These are phyloP conservation scores for Daucus carota DNA, from an alignment of 129 eudicot genomes.

Conservation along the genomic window DH1_v3.0 NC_030387.2:37837001-37837500, in stretches of 20 bases:
- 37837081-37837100: conserved; percentile 93
- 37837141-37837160: conserved; percentile 90
- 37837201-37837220: conserved; percentile 99
- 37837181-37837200: conserved; percentile 90
- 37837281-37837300: conserved; percentile 97
- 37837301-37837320: conserved; percentile 98
- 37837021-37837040: conserved; percentile 90
- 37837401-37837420: conserved; percentile 96
- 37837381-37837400: conserved; percentile 98
- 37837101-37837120: conserved; percentile 99
- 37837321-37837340: conserved; percentile 98
- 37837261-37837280: conserved; percentile 98
- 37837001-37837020: conserved; percentile 65
- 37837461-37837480: conserved; percentile 64
- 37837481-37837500: conserved; percentile 91
- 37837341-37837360: conserved; percentile 83
- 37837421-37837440: conserved; percentile 83
- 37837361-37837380: conserved; percentile 80
- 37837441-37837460: conserved; percentile 49
- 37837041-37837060: conserved; percentile 98
- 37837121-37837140: conserved; percentile 92
- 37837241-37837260: conserved; percentile 74
- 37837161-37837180: conserved; percentile 93
- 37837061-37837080: conserved; percentile 96
- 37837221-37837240: conserved; percentile 84